These are phyloP conservation scores for Paecilomyces niveus DNA, from an alignment of 2,329 filamentous ascomycete genomes.

Conservation along the genomic window DNA sequence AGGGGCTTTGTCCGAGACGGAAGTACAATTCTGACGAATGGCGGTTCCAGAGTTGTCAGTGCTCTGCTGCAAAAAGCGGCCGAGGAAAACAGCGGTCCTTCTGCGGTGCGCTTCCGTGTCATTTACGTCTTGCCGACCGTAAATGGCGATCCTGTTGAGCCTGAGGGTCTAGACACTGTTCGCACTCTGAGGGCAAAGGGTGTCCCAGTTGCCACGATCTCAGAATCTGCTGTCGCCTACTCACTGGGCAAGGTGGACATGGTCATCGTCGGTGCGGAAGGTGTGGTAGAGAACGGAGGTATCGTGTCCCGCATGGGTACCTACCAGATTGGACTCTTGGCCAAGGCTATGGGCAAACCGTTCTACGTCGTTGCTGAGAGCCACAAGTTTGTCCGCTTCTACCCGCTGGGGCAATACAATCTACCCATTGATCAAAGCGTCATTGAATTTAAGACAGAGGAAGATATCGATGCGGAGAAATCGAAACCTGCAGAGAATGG, in stretches of 20 bases:
- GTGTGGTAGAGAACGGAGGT: slow-evolving; percentile 88
- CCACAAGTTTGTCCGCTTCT: slow-evolving; percentile 91
- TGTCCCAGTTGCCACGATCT: slow-evolving; percentile 76
- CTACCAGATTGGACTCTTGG: slow-evolving; percentile 78
- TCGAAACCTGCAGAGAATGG: slow-evolving; percentile 18
- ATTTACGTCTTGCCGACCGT: slow-evolving; percentile 60
- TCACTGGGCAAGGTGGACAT: slow-evolving; percentile 67
- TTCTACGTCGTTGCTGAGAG: slow-evolving; percentile 92
- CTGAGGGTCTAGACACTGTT: slow-evolving; percentile 66
- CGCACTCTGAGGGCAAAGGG: slow-evolving; percentile 62
- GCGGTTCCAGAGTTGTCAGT: slow-evolving; percentile 76
- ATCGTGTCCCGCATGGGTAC: slow-evolving; percentile 82
- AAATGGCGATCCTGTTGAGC: slow-evolving; percentile 28
- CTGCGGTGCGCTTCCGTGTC: slow-evolving; percentile 68
- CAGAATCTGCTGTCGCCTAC: slow-evolving; percentile 69
- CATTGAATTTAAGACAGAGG: slow-evolving; percentile 61
- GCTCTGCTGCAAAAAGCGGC: slow-evolving; percentile 68
- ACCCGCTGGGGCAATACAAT: slow-evolving; percentile 74
- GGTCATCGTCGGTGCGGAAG: slow-evolving; percentile 64
- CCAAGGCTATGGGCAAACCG: slow-evolving; percentile 63
- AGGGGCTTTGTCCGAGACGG: slow-evolving; percentile 72
- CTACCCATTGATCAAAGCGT: slow-evolving; percentile 73
- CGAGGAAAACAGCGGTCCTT: slow-evolving; percentile 49
- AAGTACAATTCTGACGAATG: slow-evolving; percentile 79
- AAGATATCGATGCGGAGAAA: slow-evolving; percentile 44